Base-by-base conservation (phyloP, 2,329 filamentous ascomycete species). In the Pseudogymnoascus destructans region DNA sequence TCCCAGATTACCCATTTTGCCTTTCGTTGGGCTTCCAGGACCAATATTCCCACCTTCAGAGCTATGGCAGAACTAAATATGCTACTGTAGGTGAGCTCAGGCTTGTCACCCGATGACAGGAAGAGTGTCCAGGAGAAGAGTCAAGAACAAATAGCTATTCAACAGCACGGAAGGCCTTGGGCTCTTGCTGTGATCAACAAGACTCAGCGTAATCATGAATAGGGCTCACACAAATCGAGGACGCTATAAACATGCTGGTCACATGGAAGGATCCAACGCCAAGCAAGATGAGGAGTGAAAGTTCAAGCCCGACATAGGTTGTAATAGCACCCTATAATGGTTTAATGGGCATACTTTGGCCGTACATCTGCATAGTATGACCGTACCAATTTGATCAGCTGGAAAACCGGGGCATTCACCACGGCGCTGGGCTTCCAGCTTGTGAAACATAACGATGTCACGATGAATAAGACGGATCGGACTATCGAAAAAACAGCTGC, bases 61-160 rank as follows among this genome's bases (percentile, higher is more conserved):
- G 57, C 49, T 56, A 58, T 55, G 5, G 46, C 30, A 23, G 58
- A 55, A 58, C 52, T 58, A 21, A 57, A 59, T 25, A 58, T 58
- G 25, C 59, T 59, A 33, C 59, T 60, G 25, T 60, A 60, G n/a
- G 59, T 60, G 40, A 60, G 27, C 35, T 59, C 58, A 35, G 55
- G 55, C 35, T 52, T 59, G 27, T 52, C 58, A 17, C 17, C 55
- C 19, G 32, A 36, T 23, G 32, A 55, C 35, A 77, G 66, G 68
- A 73, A 77, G 2, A 73, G 60, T 0, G 75, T 77, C 77, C 15
- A 77, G 69, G 1, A 79, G 63, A 0, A 75, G 62, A 1, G 73
- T 73, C 1, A 77, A 30, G 5, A 73, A 60, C 3, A 78, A 60
- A 52, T 73, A 78, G 8, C 64, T 60, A 15, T 65, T 71, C n/a